Evolutionary conservation across 345 rosid genomes (phyloP).

Genomic region (Syzygium aqueum): DNA sequence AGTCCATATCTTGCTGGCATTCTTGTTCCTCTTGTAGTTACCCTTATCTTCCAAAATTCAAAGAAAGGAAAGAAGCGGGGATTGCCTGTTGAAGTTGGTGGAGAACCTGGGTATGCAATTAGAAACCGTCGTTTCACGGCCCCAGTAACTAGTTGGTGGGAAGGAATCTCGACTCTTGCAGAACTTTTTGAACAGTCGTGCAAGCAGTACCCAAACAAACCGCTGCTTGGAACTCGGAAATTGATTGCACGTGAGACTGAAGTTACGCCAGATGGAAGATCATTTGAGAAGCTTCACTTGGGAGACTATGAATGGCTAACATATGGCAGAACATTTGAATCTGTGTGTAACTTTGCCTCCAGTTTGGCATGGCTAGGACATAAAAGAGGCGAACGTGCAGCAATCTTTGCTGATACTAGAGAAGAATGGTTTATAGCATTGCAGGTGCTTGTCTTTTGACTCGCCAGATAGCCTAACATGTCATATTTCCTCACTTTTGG

Average conservation of each 20-base stretch:
- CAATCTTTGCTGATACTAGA: constrained; percentile 92
- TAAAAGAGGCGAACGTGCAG: constrained; percentile 62
- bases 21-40: constrained; percentile 61
- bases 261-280: constrained; percentile 50
- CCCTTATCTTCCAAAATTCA: constrained; percentile 48
- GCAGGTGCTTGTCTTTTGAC: constrained; percentile 47
- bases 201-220: constrained; percentile 36
- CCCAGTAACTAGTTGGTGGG: constrained; percentile 65
- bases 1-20: constrained; percentile 65
- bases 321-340: constrained; percentile 50
- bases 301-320: constrained; percentile 91
- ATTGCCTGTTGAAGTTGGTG: constrained; percentile 65
- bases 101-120: constrained; percentile 70
- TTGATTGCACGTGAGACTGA: constrained; percentile 60
- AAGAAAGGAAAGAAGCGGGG: constrained; percentile 69
- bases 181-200: constrained; percentile 85
- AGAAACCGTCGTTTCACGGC: constrained; percentile 45
- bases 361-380: constrained; percentile 78
- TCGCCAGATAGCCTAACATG: background rate
- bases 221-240: constrained; percentile 71
- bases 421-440: constrained; percentile 92
- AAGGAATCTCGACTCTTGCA: constrained; percentile 68
- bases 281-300: constrained; percentile 89
- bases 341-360: constrained; percentile 68
- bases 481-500: background rate